Conservation (phyloP, 2,329 filamentous ascomycete genomes). For the Cordyceps javanica region DNA sequence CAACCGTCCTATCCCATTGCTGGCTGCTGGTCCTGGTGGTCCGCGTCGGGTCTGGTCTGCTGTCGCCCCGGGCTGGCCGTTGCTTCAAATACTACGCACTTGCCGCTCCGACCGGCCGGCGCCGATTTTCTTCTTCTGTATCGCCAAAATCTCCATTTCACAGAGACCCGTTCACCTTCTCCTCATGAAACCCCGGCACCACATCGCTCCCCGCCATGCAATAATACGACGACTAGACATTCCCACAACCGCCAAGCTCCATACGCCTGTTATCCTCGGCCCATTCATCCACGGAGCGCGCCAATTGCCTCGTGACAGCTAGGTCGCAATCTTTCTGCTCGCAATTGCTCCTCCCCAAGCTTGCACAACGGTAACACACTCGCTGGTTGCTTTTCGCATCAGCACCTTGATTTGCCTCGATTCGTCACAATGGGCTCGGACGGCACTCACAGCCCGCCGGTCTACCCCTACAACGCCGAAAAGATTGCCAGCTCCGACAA, state of each 20-base stretch:
- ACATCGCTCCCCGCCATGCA: background rate
- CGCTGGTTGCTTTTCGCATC: background rate
- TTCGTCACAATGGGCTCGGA: background rate
- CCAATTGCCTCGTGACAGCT: conserved; percentile 5
- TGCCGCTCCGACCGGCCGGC: conserved; percentile 1
- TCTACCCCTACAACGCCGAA: conserved; percentile 21
- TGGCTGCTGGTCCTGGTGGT: background rate
- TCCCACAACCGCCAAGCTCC: background rate
- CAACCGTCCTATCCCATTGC: no score
- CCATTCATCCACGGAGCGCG: background rate
- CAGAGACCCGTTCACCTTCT: background rate
- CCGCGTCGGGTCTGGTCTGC: background rate
- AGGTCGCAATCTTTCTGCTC: background rate
- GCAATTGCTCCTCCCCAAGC: background rate
- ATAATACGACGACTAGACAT: background rate
- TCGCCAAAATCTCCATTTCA: background rate
- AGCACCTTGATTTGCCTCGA: background rate
- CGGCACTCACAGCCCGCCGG: conserved; percentile 15
- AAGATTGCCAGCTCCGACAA: conserved; percentile 10
- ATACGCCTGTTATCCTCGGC: background rate
- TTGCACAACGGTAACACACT: no score
- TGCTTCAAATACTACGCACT: conserved; percentile 9
- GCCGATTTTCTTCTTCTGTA: background rate
- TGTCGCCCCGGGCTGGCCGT: background rate
- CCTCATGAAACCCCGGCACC: background rate